These are phyloP conservation scores for Hymenoscyphus scutula DNA, from an alignment of 2,329 filamentous ascomycete species.

Conservation along the genomic window DNA sequence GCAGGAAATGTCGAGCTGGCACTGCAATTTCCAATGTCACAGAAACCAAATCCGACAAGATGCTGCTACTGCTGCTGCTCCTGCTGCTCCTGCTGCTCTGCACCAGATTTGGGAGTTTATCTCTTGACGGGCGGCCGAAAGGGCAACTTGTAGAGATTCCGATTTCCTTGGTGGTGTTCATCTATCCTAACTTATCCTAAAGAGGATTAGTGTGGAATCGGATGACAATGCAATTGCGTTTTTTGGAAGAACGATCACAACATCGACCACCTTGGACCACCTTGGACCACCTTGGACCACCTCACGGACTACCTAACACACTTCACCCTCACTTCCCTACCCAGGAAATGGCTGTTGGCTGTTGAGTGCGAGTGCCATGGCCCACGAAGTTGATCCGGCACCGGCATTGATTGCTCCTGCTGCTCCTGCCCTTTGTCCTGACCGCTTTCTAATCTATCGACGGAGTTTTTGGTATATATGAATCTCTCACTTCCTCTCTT, in stretches of 20 bases:
- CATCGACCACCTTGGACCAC: too few relatives aligned
- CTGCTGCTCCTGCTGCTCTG: too few relatives aligned
- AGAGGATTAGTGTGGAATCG: not conserved
- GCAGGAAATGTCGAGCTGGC: not conserved
- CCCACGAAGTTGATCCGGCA: not conserved
- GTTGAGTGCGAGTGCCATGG: not conserved
- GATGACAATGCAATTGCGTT: slow-evolving; percentile 5
- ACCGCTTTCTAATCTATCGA: not conserved
- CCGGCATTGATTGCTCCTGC: too few relatives aligned
- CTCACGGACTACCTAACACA: not conserved
- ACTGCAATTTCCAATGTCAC: not conserved
- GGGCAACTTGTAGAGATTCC: too few relatives aligned
- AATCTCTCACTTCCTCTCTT: not conserved
- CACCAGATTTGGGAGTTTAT: not conserved
- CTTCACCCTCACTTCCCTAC: not conserved
- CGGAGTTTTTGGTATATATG: not conserved
- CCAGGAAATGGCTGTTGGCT: not conserved
- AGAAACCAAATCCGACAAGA: not conserved
- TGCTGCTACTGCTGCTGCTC: too few relatives aligned
- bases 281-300: too few relatives aligned
- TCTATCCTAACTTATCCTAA: not conserved
- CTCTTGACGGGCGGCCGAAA: not conserved
- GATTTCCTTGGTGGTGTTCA: not conserved
- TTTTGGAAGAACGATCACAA: slow-evolving; percentile 4
- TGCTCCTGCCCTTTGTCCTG: not conserved